A percentile compares a stretch with the other conserved stretches of the same genome.
phyloP scores from a whole-genome alignment of 306 rosid genomes.

The Inga leiocalycina region DNA sequence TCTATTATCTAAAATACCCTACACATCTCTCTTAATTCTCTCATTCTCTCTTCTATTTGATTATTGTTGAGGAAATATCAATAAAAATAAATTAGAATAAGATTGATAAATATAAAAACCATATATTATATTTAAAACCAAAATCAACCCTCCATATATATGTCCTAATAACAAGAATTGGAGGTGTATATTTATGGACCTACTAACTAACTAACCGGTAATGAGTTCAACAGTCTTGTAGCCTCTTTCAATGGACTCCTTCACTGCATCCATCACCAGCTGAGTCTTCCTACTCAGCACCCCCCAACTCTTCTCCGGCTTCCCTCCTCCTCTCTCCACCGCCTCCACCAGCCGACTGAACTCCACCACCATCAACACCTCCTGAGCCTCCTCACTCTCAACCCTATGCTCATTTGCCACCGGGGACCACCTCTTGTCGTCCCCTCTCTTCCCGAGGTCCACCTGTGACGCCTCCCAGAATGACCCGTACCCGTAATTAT shows the following conservation, averaged over 20 bases:
- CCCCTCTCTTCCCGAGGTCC: neutral
- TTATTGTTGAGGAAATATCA: too few species aligned
- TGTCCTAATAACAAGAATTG: too few species aligned
- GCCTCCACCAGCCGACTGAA: neutral
- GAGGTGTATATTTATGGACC: neutral
- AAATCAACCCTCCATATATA: too few species aligned
- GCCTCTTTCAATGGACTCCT: neutral
- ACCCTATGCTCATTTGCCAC: neutral
- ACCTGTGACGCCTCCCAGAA: neutral
- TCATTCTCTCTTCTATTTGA: too few species aligned
- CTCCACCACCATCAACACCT: slow-evolving; percentile 10
- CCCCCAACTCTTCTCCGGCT: neutral
- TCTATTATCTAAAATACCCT: too few species aligned
- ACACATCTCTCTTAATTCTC: too few species aligned
- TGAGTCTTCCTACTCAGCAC: slow-evolving; percentile 6
- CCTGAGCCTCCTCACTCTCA: neutral
- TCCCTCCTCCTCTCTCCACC: slow-evolving; percentile 1
- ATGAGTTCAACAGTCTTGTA: neutral
- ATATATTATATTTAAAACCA: too few species aligned
- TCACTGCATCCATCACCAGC: slow-evolving; percentile 9
- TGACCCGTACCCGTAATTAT: neutral
- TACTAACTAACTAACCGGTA: neutral
- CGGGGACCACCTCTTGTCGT: neutral
- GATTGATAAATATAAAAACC: too few species aligned
- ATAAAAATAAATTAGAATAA: too few species aligned